Conservation (phyloP, 345 rosid genomes). For the Balakata baccata region DNA sequence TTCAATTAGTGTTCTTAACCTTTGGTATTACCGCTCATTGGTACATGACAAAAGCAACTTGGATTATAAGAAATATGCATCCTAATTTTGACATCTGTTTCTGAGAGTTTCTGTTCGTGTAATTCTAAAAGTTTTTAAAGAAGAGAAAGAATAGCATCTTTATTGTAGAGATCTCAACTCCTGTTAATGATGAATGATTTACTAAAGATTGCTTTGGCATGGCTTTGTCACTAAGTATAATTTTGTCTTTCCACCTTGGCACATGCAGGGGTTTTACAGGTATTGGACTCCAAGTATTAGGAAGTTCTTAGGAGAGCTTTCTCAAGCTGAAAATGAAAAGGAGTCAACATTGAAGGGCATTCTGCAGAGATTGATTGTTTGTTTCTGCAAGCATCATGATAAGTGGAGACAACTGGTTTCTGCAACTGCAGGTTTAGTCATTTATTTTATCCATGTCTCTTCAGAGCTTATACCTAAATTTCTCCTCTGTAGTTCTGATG, state of each 20-base stretch:
- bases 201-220: conserved; percentile 1
- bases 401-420: conserved; percentile 81
- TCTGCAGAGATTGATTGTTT: conserved; percentile 66
- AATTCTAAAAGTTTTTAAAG: not conserved
- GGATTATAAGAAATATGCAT: not conserved
- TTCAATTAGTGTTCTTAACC: not conserved
- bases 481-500: not conserved
- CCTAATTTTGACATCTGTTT: not conserved
- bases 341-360: conserved; percentile 72
- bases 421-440: conserved; percentile 59
- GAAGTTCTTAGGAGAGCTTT: conserved; percentile 58
- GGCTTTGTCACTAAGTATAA: not conserved
- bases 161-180: conserved; percentile 1
- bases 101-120: not conserved
- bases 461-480: not conserved
- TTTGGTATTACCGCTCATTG: not conserved
- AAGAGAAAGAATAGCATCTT: not conserved
- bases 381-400: conserved; percentile 69
- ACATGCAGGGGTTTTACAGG: conserved; percentile 73
- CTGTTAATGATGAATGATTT: conserved; percentile 3
- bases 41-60: not conserved
- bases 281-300: conserved; percentile 88
- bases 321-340: conserved; percentile 80
- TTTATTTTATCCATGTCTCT: conserved; percentile 9
- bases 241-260: conserved; percentile 6